Conservation (phyloP, 441 rosid species). For the Arabidopsis hybrid region DNA sequence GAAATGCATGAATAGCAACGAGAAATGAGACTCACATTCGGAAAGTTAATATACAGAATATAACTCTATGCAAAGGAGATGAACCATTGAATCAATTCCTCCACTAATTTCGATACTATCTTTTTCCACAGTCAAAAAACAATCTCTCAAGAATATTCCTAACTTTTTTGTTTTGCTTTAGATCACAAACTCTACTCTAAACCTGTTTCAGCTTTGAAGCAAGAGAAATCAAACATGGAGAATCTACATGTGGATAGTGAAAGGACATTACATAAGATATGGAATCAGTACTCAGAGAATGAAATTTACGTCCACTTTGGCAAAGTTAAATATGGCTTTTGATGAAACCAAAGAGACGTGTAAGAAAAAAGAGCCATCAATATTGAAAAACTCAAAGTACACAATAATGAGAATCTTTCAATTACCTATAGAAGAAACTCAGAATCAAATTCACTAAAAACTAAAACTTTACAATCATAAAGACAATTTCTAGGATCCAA, state of each 20-base stretch:
- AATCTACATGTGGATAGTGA: constrained; percentile 35
- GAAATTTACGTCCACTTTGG: constrained; percentile 28
- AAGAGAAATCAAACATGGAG: constrained; percentile 5
- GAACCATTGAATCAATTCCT: constrained; percentile 40
- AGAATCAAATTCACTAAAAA: constrained; percentile 11
- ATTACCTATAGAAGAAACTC: neutral
- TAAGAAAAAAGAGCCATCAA: constrained; percentile 21
- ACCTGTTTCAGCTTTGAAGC: constrained; percentile 1
- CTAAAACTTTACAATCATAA: neutral
- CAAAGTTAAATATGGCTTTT: constrained; percentile 29
- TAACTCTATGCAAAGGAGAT: constrained; percentile 29
- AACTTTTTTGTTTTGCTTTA: constrained; percentile 4
- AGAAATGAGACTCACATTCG: constrained; percentile 12
- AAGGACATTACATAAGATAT: constrained; percentile 38
- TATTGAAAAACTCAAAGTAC: constrained; percentile 1
- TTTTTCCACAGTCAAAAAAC: constrained; percentile 22
- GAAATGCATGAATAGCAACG: neutral
- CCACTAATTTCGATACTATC: constrained; percentile 1
- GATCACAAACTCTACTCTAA: constrained; percentile 11
- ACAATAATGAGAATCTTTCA: constrained; percentile 6
- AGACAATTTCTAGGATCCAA: too few species aligned
- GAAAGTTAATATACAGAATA: constrained; percentile 26
- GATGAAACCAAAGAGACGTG: constrained; percentile 37
- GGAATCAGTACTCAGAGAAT: constrained; percentile 44
- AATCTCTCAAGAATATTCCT: constrained; percentile 28